phyloP scores from a whole-genome alignment of 352 stramenopile species.

The Phytophthora parvispora region DNA sequence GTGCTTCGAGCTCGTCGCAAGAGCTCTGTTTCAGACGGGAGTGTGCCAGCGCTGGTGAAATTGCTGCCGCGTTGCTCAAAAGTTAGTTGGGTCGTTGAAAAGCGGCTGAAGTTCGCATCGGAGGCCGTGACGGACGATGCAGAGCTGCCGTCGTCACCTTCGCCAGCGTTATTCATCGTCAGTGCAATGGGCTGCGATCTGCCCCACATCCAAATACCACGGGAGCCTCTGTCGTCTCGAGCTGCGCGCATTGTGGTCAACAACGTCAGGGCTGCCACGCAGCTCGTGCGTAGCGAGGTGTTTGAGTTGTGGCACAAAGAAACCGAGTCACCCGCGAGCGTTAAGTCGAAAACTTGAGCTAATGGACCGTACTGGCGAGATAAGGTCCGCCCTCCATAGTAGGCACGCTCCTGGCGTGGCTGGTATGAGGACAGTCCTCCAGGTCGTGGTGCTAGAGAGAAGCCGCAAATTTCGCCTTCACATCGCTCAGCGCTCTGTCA shows the following conservation, averaged over 20 bases:
- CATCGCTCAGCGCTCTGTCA: neutral
- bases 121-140: conserved; percentile 2
- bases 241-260: neutral
- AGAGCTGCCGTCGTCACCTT: neutral
- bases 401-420: neutral
- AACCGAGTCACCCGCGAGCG: neutral
- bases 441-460: neutral
- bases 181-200: neutral
- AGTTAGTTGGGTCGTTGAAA: neutral
- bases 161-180: neutral
- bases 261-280: neutral
- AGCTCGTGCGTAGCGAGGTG: neutral
- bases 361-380: neutral
- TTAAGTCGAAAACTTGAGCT: conserved; percentile 1
- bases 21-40: neutral
- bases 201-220: neutral
- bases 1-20: neutral
- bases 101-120: conserved; percentile 4
- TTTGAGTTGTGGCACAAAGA: neutral
- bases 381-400: conserved; percentile 1
- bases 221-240: neutral
- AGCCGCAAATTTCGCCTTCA: neutral
- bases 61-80: conserved; percentile 5
- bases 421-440: conserved; percentile 10
- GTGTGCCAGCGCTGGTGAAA: neutral